phyloP scores from a whole-genome alignment of 2,329 filamentous ascomycete genomes.

The Balansia obtecta region DNA sequence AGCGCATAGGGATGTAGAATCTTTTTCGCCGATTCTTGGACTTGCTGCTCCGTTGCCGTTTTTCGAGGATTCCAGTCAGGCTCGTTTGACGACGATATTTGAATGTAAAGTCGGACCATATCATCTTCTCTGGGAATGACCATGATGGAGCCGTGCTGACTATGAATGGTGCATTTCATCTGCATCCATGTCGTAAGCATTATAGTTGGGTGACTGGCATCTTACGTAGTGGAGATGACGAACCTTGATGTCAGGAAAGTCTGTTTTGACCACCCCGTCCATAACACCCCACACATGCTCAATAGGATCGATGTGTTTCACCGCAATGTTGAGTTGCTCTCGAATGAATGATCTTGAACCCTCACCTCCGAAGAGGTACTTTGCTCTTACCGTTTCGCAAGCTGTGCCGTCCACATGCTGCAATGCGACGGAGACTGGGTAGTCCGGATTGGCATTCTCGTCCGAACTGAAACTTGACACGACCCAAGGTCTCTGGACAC shows the following conservation, averaged over 20 bases:
- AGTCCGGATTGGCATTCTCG: constrained; percentile 43
- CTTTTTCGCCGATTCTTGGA: constrained; percentile 51
- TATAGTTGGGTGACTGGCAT: constrained; percentile 18
- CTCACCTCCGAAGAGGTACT: constrained; percentile 61
- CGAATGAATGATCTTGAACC: constrained; percentile 56
- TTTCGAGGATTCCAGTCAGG: constrained; percentile 49
- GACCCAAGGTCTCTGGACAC: constrained; percentile 52
- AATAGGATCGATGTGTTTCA: constrained; percentile 59
- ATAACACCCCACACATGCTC: constrained; percentile 66
- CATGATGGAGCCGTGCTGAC: constrained; percentile 62
- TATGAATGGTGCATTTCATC: constrained; percentile 69
- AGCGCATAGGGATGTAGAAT: constrained; percentile 57
- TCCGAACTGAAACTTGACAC: constrained; percentile 49
- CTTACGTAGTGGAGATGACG: constrained; percentile 5
- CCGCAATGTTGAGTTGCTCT: constrained; percentile 52
- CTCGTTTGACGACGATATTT: constrained; percentile 49
- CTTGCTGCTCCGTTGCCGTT: constrained; percentile 49
- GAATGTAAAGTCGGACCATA: constrained; percentile 59
- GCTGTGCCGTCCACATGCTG: constrained; percentile 63
- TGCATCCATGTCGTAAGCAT: constrained; percentile 14
- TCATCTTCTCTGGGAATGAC: constrained; percentile 62
- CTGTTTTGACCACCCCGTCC: constrained; percentile 58
- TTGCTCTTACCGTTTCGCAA: constrained; percentile 54
- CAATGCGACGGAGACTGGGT: constrained; percentile 70
- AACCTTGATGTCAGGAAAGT: constrained; percentile 68